Conservation (phyloP, 2,329 filamentous ascomycete species). For the Exophiala lecanii-corni region DNA sequence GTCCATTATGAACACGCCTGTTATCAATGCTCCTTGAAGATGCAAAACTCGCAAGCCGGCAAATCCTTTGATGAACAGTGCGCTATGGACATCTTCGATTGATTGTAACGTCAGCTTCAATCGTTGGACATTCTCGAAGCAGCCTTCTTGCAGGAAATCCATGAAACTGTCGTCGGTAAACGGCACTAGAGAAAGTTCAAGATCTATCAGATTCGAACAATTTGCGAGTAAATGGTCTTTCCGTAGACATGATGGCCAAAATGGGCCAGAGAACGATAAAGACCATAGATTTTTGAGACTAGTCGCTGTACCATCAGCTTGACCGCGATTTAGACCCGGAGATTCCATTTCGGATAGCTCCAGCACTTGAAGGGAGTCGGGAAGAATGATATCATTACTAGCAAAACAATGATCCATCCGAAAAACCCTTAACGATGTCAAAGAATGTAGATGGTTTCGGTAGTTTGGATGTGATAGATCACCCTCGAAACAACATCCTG, state of each 20-base stretch:
- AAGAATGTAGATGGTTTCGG: no score
- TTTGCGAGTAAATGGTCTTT: background rate
- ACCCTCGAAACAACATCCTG: no score
- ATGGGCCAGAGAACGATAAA: background rate
- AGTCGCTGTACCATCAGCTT: no score
- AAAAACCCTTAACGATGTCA: no score
- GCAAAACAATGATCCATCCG: no score
- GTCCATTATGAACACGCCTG: slow-evolving; percentile 16
- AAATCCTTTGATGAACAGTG: slow-evolving; percentile 3
- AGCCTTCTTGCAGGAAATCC: slow-evolving; percentile 1
- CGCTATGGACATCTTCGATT: slow-evolving; percentile 4
- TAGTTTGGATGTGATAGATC: no score
- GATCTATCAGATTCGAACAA: background rate
- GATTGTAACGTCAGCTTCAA: slow-evolving; percentile 3
- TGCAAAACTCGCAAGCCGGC: slow-evolving; percentile 8
- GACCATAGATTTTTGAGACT: background rate
- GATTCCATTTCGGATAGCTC: no score
- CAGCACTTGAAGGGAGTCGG: no score
- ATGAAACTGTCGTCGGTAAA: background rate
- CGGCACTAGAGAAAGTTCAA: background rate
- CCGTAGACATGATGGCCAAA: background rate
- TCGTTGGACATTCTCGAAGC: slow-evolving; percentile 4
- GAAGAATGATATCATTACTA: no score
- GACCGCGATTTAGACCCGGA: no score
- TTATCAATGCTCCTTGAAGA: slow-evolving; percentile 10